Evolutionary conservation across 2,329 filamentous ascomycete genomes (phyloP).

Genomic region (Claviceps citrina): DNA sequence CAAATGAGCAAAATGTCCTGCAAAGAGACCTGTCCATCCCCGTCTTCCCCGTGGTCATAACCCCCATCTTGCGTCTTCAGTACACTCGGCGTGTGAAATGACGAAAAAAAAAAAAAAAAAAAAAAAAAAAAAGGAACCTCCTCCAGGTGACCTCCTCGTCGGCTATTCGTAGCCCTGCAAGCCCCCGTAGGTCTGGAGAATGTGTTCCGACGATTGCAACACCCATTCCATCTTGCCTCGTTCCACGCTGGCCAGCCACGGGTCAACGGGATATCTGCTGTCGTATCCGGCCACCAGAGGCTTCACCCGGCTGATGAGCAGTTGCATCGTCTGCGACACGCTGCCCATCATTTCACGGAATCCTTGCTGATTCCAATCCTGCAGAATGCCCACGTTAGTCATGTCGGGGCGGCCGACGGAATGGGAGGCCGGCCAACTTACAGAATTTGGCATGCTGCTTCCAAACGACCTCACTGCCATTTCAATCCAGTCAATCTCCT

Average conservation of each 20-base stretch:
- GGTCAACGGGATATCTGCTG: conserved; percentile 24
- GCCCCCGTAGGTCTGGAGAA: conserved; percentile 19
- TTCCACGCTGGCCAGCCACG: conserved; percentile 24
- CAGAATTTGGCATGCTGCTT: conserved; percentile 31
- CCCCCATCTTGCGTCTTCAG: too few relatives aligned
- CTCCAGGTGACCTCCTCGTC: neutral
- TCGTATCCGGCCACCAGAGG: conserved; percentile 20
- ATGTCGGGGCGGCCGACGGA: too few relatives aligned
- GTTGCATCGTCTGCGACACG: conserved; percentile 24
- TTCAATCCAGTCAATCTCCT: conserved; percentile 46
- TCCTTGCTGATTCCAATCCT: conserved; percentile 25
- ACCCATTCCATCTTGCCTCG: conserved; percentile 25
- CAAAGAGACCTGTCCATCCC: neutral
- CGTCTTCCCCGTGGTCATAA: too few relatives aligned
- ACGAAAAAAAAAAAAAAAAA: neutral
- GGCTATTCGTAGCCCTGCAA: conserved; percentile 15
- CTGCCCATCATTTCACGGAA: conserved; percentile 23
- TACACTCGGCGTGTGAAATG: too few relatives aligned
- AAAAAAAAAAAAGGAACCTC: neutral
- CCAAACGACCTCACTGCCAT: conserved; percentile 40
- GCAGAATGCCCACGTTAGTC: too few relatives aligned
- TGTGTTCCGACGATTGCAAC: conserved; percentile 20
- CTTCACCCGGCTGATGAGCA: conserved; percentile 21
- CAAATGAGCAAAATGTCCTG: too few relatives aligned
- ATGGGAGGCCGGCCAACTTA: too few relatives aligned